Evolutionary conservation across 2,329 filamentous ascomycete species (phyloP).

Genomic region (Plectosphaerella cucumerina): DNA sequence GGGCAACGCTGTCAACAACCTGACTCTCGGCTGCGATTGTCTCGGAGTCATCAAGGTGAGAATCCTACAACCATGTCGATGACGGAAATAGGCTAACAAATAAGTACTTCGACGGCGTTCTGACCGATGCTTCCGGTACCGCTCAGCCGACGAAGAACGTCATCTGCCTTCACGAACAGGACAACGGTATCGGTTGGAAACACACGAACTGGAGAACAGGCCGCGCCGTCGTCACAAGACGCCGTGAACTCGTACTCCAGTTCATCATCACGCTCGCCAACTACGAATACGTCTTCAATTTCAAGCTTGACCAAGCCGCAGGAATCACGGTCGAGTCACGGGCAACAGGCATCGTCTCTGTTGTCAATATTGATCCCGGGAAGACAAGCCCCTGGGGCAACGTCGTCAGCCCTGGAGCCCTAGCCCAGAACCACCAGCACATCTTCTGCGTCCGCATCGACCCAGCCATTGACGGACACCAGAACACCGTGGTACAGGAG

Average conservation of each 20-base stretch:
- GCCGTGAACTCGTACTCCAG: slow-evolving; percentile 3
- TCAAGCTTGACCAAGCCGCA: slow-evolving; percentile 60
- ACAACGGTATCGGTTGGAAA: slow-evolving; percentile 66
- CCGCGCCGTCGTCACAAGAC: slow-evolving; percentile 51
- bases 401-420: slow-evolving; percentile 45
- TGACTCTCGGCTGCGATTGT: slow-evolving; percentile 64
- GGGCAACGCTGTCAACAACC: slow-evolving; percentile 61
- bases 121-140: slow-evolving; percentile 21
- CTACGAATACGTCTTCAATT: slow-evolving; percentile 67
- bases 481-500: slow-evolving; percentile 35
- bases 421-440: slow-evolving; percentile 55
- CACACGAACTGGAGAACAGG: slow-evolving; percentile 65
- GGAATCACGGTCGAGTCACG: slow-evolving; percentile 58
- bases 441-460: slow-evolving; percentile 49
- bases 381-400: slow-evolving; percentile 42
- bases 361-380: slow-evolving; percentile 27
- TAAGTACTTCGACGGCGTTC: slow-evolving; percentile 15
- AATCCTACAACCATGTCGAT: fast-evolving
- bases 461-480: slow-evolving; percentile 47
- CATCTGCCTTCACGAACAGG: slow-evolving; percentile 66
- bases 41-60: slow-evolving; percentile 51
- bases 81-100: neutral
- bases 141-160: slow-evolving; percentile 37
- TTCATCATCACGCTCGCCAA: slow-evolving; percentile 45
- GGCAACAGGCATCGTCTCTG: slow-evolving; percentile 61